These are phyloP conservation scores for Quercus cerris DNA, from an alignment of 306 rosid genomes.

Conservation along the genomic window DNA sequence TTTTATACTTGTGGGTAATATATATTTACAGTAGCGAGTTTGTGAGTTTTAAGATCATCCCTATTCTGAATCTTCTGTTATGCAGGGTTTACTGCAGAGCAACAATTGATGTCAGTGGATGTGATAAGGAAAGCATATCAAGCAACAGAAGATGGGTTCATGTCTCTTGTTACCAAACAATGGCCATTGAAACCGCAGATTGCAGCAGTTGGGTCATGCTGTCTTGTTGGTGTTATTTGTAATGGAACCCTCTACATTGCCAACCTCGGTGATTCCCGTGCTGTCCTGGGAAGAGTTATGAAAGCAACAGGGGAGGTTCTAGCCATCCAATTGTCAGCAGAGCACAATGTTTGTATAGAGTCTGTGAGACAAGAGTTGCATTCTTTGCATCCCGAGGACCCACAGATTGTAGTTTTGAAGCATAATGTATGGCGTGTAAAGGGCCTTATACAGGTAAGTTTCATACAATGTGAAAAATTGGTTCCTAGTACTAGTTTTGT, in stretches of 20 bases:
- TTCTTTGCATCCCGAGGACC: conserved; percentile 80
- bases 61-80: conserved; percentile 3
- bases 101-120: conserved; percentile 70
- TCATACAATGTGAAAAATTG: not conserved
- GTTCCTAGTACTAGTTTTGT: conserved; percentile 1
- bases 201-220: conserved; percentile 94
- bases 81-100: conserved; percentile 79
- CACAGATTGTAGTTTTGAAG: conserved; percentile 76
- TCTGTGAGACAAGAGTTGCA: conserved; percentile 83
- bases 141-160: conserved; percentile 90
- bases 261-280: conserved; percentile 86
- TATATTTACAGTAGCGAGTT: not conserved
- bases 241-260: conserved; percentile 71
- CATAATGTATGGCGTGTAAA: conserved; percentile 94
- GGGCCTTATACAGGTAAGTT: conserved; percentile 76
- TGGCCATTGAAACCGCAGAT: conserved; percentile 72
- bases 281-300: conserved; percentile 80
- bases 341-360: conserved; percentile 77
- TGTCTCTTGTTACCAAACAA: conserved; percentile 62
- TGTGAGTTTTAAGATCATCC: not conserved
- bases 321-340: conserved; percentile 66
- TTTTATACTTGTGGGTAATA: not conserved
- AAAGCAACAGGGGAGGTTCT: conserved; percentile 81
- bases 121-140: conserved; percentile 84
- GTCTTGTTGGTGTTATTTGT: conserved; percentile 81